Evolutionary conservation across 2,329 filamentous ascomycete genomes (phyloP).

Genomic region (Lizonia empirigonia): DNA sequence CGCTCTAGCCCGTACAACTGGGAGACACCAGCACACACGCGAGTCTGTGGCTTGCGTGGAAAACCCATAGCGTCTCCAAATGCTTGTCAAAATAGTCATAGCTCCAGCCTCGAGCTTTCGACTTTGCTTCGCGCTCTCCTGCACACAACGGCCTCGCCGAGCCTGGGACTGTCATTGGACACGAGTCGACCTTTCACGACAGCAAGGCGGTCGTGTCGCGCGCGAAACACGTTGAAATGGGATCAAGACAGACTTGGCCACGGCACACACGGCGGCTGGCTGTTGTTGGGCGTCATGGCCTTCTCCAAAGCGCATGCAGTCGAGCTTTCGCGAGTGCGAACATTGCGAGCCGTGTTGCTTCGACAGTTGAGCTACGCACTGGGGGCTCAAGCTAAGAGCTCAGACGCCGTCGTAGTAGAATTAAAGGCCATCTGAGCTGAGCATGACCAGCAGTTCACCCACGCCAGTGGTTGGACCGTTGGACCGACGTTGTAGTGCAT

Average conservation of each 20-base stretch:
- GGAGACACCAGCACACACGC: slow-evolving; percentile 1
- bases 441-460: slow-evolving; percentile 8
- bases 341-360: background rate
- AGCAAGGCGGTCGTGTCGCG: background rate
- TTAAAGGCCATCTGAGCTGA: background rate
- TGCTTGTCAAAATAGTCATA: background rate
- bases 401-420: too few species aligned
- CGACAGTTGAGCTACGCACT: background rate
- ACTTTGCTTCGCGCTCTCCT: background rate
- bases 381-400: too few species aligned
- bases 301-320: slow-evolving; percentile 5
- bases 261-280: background rate
- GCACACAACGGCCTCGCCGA: slow-evolving; percentile 9
- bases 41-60: slow-evolving; percentile 16
- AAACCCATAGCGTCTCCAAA: background rate
- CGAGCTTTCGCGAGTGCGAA: background rate
- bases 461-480: slow-evolving; percentile 6
- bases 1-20: slow-evolving; percentile 9
- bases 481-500: slow-evolving; percentile 10
- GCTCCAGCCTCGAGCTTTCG: background rate
- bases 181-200: background rate
- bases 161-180: background rate
- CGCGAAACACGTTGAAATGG: background rate
- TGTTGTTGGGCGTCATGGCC: slow-evolving; percentile 7
- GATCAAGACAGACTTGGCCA: background rate